These are phyloP conservation scores for Akanthomyces lecanii DNA, from an alignment of 2,329 filamentous ascomycete species.

Conservation along the genomic window DNA sequence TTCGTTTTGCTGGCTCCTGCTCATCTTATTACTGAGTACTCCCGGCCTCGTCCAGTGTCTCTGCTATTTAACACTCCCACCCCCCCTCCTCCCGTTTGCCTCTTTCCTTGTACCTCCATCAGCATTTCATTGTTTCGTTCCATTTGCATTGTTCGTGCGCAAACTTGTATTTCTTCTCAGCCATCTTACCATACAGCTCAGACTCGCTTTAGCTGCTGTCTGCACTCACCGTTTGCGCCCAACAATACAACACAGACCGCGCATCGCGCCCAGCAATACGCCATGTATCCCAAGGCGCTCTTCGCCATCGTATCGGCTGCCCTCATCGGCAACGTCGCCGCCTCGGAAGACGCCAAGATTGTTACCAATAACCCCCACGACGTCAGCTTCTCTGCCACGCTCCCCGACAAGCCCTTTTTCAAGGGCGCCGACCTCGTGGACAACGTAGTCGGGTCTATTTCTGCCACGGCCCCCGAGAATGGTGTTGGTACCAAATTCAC, in stretches of 20 bases:
- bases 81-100: background rate
- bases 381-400: constrained; percentile 49
- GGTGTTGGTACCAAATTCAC: constrained; percentile 53
- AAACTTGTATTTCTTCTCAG: background rate
- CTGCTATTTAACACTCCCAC: background rate
- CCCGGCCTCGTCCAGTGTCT: background rate
- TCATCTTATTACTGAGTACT: background rate
- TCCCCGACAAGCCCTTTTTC: constrained; percentile 52
- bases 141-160: background rate
- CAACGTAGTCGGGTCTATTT: constrained; percentile 52
- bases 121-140: background rate
- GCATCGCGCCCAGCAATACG: background rate
- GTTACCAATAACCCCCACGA: constrained; percentile 53
- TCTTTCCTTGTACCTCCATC: background rate
- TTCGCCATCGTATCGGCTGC: constrained; percentile 27
- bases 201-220: background rate
- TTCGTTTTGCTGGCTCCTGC: constrained; percentile 4
- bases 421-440: constrained; percentile 42
- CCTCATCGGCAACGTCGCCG: constrained; percentile 26
- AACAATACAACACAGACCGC: background rate
- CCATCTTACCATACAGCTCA: background rate
- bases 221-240: background rate
- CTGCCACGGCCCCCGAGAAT: constrained; percentile 40
- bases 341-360: constrained; percentile 42
- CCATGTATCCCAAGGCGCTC: constrained; percentile 23